These are phyloP conservation scores for Westerdykella aurantiaca DNA, from an alignment of 2,329 filamentous ascomycete species.

Conservation along the genomic window DNA sequence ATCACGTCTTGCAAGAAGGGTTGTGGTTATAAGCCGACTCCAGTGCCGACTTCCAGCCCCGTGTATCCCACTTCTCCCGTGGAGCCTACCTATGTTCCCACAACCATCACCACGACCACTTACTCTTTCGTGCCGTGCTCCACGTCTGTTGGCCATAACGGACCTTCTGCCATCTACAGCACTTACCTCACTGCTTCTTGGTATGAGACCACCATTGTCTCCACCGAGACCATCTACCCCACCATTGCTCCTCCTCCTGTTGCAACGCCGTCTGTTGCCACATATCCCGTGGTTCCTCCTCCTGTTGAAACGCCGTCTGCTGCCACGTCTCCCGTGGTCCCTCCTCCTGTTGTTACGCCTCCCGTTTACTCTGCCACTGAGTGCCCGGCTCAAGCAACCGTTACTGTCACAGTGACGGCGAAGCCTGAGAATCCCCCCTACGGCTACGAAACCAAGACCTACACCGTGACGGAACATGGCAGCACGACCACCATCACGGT, in stretches of 20 bases:
- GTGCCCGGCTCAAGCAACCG: constrained; percentile 26
- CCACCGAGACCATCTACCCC: constrained; percentile 15
- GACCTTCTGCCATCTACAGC: constrained; percentile 29
- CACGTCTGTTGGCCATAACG: constrained; percentile 30
- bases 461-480: constrained; percentile 24
- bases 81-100: constrained; percentile 11
- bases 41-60: constrained; percentile 6
- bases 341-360: constrained; percentile 4
- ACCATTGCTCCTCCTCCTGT: constrained; percentile 1
- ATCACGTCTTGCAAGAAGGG: constrained; percentile 36
- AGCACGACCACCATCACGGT: constrained; percentile 18
- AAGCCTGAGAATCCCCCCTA: constrained; percentile 9
- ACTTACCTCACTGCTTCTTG: constrained; percentile 37
- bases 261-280: constrained; percentile 3
- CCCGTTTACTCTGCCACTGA: constrained; percentile 2
- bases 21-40: constrained; percentile 19
- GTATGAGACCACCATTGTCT: constrained; percentile 26
- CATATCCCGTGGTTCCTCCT: not conserved
- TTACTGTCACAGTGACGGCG: constrained; percentile 14
- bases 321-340: not conserved
- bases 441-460: constrained; percentile 22
- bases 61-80: not conserved
- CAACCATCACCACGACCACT: constrained; percentile 29
- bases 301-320: constrained; percentile 1
- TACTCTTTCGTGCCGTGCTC: constrained; percentile 36